Base-by-base conservation (phyloP, 106 monocot species). In the Narthecium ossifragum region DNA sequence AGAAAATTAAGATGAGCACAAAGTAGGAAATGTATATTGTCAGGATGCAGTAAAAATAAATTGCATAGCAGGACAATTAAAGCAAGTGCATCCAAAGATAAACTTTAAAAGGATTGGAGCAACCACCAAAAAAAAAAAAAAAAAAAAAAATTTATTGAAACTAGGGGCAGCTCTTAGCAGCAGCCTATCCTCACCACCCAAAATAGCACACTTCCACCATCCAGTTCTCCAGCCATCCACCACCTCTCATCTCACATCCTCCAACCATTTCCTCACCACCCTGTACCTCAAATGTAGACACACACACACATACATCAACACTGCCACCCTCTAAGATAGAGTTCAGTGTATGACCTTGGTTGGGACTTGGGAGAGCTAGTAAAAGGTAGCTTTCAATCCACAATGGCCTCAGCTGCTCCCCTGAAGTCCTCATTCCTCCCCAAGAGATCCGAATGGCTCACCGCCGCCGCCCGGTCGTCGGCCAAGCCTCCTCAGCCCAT, bases 341-440 rank as follows among this genome's bases (percentile, higher is more conserved):
- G 6, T 23, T 20, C 18, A 33, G 34, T 57, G 32, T 31, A 9
- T 34, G 24, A 37, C 53, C 31, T 32, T 1, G 1, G n/a, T 49
- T 13, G 33, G 22, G 34, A 65, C 6, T 39, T 15, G 54, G 10
- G 13, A 26, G 13, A 6, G 31, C 30, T 53, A 33, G 33, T 33
- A 38, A 53, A 48, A 15, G 25, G 13, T 22, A 53, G 25, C 26
- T 14, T 37, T 50, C 23, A 26, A n/a, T 8, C 43, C 50, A 29
- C 24, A 61, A 92, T 93, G 88, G 93, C 88, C 13, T 88, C 93
- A 23, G 82, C 88, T 31, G 75, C 88, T 43, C 71, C 85, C 77
- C 88, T 93, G 75, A 93, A 85, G 72, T 82, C 88, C 15, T 93
- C 88, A n/a, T 85, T 89, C 82, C 82, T 93, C 53, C 85, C 85